phyloP scores from a whole-genome alignment of 1,284 basidiomycete genomes.

The Ganoderma lucidum region DNA sequence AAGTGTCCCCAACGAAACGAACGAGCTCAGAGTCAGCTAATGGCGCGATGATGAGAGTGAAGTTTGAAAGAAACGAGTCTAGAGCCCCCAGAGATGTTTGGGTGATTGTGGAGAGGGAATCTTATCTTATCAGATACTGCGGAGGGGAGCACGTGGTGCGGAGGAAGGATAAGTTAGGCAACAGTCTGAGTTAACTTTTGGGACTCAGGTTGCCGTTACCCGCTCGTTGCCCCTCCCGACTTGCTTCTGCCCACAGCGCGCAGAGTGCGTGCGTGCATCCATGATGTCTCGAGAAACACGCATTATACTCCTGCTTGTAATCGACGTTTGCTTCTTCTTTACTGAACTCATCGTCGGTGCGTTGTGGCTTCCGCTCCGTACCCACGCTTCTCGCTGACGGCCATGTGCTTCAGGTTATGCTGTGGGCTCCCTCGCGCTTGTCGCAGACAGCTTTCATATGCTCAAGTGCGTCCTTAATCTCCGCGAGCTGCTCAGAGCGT shows the following conservation, averaged over 20 bases:
- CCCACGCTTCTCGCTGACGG: slow-evolving; percentile 9
- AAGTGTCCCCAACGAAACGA: background rate
- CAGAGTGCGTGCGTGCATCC: slow-evolving; percentile 34
- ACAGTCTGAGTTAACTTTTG: background rate
- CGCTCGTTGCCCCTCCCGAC: slow-evolving; percentile 3
- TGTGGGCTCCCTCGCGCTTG: slow-evolving; percentile 92
- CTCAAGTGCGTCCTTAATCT: slow-evolving; percentile 71
- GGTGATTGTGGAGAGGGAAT: background rate
- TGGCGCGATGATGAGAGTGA: background rate
- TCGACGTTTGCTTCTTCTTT: slow-evolving; percentile 93
- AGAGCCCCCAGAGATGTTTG: too few relatives aligned
- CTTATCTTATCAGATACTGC: slow-evolving; percentile 28
- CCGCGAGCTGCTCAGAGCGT: background rate
- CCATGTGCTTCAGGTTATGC: slow-evolving; percentile 74
- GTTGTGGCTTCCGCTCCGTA: slow-evolving; percentile 35
- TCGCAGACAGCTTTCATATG: slow-evolving; percentile 99
- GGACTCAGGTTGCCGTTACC: background rate
- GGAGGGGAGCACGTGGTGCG: background rate
- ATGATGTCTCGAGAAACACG: slow-evolving; percentile 75
- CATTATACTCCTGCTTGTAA: slow-evolving; percentile 83
- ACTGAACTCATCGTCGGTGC: slow-evolving; percentile 87
- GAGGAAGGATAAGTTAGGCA: background rate
- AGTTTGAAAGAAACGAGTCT: too few relatives aligned
- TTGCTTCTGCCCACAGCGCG: background rate
- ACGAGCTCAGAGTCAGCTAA: background rate